These are phyloP conservation scores for Thalassiosira ordinaria DNA, from an alignment of 352 stramenopile genomes.

Conservation along the genomic window DNA sequence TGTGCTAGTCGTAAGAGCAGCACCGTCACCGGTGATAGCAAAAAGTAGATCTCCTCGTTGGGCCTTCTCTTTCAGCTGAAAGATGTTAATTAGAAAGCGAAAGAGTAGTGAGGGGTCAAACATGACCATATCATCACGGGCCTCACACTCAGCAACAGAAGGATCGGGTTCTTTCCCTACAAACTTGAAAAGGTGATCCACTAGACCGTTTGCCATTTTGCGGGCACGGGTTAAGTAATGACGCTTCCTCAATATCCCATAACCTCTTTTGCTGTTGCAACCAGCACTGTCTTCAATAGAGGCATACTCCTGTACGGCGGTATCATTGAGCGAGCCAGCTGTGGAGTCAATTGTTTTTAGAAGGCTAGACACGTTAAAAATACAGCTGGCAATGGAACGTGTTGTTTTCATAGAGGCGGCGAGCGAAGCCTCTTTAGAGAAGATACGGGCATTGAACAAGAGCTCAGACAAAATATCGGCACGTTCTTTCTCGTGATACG, in stretches of 20 bases:
- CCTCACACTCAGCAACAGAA: neutral
- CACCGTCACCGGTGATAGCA: neutral
- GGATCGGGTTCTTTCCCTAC: too few relatives aligned
- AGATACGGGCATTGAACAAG: neutral
- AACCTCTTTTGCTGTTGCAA: neutral
- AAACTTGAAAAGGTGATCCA: neutral
- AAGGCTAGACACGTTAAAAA: neutral
- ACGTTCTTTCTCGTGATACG: neutral
- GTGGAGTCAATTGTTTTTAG: neutral
- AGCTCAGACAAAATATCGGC: slow-evolving; percentile 2
- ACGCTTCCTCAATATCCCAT: neutral
- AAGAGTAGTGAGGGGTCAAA: neutral
- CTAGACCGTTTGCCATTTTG: neutral
- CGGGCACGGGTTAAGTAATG: neutral
- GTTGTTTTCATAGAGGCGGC: neutral
- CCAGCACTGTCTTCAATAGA: neutral
- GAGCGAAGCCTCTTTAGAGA: neutral
- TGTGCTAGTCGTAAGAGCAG: neutral
- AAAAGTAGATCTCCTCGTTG: neutral
- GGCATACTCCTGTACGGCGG: neutral
- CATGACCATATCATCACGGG: neutral
- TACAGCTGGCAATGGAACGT: neutral
- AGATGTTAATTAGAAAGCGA: neutral
- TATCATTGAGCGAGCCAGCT: neutral
- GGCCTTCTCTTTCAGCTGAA: slow-evolving; percentile 5